Evolutionary conservation across 352 stramenopile species (phyloP), one percentile per base, ranked within the genome.

Genomic region (Peronospora destructor): DNA sequence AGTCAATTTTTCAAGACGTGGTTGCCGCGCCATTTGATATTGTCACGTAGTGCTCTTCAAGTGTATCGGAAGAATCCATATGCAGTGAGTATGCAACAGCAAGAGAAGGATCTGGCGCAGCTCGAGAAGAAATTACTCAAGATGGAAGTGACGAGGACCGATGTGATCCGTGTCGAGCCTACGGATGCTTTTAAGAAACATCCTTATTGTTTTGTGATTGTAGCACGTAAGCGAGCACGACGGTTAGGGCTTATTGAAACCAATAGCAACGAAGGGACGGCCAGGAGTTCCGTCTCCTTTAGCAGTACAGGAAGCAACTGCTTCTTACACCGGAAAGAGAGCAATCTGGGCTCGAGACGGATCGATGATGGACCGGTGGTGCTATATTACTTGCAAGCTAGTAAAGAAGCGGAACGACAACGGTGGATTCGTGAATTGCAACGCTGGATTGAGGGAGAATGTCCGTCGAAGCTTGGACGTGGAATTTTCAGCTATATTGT

Each of bases 11-110:
- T 89, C 49, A 83, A 84, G 55, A 73, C 69, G 45, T 93, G 79
- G 79, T 49, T 88, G 30, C 66, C 73, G 19, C 61, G 79, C 0
- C 77, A 85, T 46, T 76, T 89, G 35, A 68, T 87, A 19, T 49
- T 93, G n/a, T 84, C 75, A 4, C 62, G 68, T 26, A 37, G 45
- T 7, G 71, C 72, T 32, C 61, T 93, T 4, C 64, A 69, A 42
- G 86, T 91, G 44, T 93, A 87, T 59, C 62, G 71, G 33, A 85
- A 84, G 57, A 87, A 89, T 56, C 73, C 75, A 28, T 65, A 76
- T 30, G 47, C 51, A 9, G 43, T 47, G 16, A 49, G 36, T 9
- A 45, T 52, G 28, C 45, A 53, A 28, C 48, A 57, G 2, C 39
- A 59, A 33, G 38, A 76, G 45, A 80, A 80, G 37, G 72, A 85